Evolutionary conservation across 2,329 filamentous ascomycete species (phyloP), one percentile per base, ranked within the genome.

Genomic region (Westerdykella sp.): DNA sequence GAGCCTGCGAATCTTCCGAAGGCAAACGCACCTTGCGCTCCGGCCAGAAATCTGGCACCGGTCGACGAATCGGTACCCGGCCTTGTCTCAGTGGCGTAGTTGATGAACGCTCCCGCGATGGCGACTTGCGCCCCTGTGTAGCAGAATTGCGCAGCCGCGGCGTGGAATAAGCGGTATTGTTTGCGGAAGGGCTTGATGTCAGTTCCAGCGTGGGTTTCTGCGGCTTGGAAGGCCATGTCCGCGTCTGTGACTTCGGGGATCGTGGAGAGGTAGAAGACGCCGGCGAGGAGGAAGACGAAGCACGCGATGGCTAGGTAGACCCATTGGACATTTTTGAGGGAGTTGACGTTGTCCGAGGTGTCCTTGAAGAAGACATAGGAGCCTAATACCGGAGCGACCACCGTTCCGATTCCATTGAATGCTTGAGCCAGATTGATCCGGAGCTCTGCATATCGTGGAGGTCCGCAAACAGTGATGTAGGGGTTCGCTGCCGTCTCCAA

Each of bases 141-240:
- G 62, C 81, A 86, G 66, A 90, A 90, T 53, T 91, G 85, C 0
- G 84, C 83, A 53, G 82, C 78, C 0, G 84, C 78, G 11, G 84
- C 86, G 55, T 87, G 84, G 73, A 89, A 88, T 2, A 90, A 73
- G 18, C 80, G 79, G 64, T 84, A 88, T 60, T 83, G 79, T 51
- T 77, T 79, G 41, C 60, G 57, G 53, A 83, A 73, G 0, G 78
- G 76, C 42, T 75, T 71, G 21, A 69, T 60, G 41, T 74, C 61
- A 5, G 62, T 60, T 2, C 57, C 60, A 11, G 58, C 63, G 35
- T 66, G 57, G 13, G 64, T 61, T 18, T 53, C 55, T 34, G 59
- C 53, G 11, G 62, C 75, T 54, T 79, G 74, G 28, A 74, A 69
- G 5, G 69, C 70, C 77, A 83, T 82, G 56, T 83, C 80, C 21